Percentiles rank a stretch among this genome's conserved stretches.
phyloP scores from a whole-genome alignment of 345 rosid genomes.

The Salix brachista region DNA sequence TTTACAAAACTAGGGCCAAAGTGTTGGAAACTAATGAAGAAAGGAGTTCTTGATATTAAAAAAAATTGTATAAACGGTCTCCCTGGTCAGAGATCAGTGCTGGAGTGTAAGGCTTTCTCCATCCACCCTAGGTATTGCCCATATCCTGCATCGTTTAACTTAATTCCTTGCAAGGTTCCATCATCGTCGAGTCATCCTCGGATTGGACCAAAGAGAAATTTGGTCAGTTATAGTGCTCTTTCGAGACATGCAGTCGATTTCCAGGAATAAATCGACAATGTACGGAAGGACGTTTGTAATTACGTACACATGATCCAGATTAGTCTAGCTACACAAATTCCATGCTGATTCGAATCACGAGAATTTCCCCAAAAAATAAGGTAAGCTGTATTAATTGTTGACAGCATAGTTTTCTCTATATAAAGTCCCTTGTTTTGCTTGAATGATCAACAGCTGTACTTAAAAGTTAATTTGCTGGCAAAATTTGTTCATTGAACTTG shows the following conservation, averaged over 20 bases:
- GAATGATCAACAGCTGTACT: no score
- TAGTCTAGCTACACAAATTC: not conserved
- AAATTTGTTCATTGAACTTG: no score
- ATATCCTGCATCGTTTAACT: slow-evolving; percentile 7
- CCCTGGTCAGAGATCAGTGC: slow-evolving; percentile 35
- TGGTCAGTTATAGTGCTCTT: slow-evolving; percentile 26
- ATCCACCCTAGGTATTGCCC: slow-evolving; percentile 18
- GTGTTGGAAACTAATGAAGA: slow-evolving; percentile 32
- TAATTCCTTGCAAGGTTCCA: slow-evolving; percentile 30
- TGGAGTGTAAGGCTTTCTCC: slow-evolving; percentile 33
- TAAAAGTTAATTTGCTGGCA: no score
- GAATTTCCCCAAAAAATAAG: not conserved
- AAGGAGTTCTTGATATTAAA: slow-evolving; percentile 27
- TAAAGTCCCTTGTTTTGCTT: no score
- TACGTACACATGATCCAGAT: no score
- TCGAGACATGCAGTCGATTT: not conserved
- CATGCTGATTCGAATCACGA: not conserved
- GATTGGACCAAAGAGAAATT: slow-evolving; percentile 5
- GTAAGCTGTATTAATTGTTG: not conserved
- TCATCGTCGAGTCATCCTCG: not conserved
- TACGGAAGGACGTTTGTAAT: not conserved
- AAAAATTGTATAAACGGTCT: slow-evolving; percentile 37
- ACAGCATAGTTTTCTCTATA: no score
- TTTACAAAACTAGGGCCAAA: slow-evolving; percentile 32
- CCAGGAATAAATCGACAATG: not conserved